Evolutionary conservation across 306 rosid species (phyloP).

Genomic region (Cucurbita pepo): DNA sequence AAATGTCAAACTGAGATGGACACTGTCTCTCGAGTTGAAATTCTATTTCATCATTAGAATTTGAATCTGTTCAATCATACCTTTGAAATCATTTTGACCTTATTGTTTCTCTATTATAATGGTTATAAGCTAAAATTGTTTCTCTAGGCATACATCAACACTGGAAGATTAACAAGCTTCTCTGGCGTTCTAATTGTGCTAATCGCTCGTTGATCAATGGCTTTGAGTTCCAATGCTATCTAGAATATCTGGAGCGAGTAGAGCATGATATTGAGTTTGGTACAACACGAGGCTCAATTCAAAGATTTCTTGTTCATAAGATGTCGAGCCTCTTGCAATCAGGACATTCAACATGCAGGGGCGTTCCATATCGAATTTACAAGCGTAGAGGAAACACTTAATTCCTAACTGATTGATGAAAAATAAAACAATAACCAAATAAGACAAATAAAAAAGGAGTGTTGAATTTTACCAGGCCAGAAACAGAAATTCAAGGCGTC

Average conservation of each 20-base stretch:
- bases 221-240: background rate
- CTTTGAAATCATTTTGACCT: background rate
- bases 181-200: background rate
- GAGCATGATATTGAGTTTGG: background rate
- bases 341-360: background rate
- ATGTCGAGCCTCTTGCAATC: background rate
- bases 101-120: background rate
- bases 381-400: background rate
- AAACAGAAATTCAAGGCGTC: constrained; percentile 93
- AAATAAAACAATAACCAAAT: no score
- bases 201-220: background rate
- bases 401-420: no score
- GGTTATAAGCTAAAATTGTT: background rate
- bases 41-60: background rate
- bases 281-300: background rate
- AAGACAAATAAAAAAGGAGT: background rate
- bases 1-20: background rate
- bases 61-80: background rate
- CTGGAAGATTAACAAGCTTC: background rate
- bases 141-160: background rate
- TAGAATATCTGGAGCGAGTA: background rate
- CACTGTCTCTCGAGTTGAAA: background rate
- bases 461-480: constrained; percentile 61
- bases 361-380: background rate
- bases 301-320: background rate